Base-by-base conservation (phyloP, 2,329 filamentous ascomycete species). In the Aspergillus flavus region DNA sequence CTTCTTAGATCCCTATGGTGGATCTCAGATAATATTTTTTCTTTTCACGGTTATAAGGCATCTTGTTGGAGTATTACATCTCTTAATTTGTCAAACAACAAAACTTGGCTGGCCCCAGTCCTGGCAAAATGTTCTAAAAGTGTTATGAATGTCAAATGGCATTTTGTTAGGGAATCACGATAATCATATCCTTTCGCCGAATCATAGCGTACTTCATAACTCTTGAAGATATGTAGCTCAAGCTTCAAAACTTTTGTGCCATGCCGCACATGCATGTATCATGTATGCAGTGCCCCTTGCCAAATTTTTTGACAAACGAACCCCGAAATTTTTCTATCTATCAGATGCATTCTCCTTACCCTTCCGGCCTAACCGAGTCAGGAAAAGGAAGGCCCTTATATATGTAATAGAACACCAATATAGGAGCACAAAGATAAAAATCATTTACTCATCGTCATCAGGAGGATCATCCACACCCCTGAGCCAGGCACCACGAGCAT, bases 401-500 rank as follows among this genome's bases (percentile, higher is more conserved):
- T 46, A 48, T 45, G n/a, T 34, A 23, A 26, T 26, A 41, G 52
- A 56, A 46, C 12, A 32, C 26, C 36, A 58, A 53, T 39, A 50
- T 52, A 45, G 19, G 6, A 34, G 45, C 48, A 48, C 34, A n/a
- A 52, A 54, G 34, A 32, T 48, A 52, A 43, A 50, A 26, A 65
- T 46, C 52, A 56, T 63, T 71, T 71, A 78, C 48, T 87, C 84
- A 50, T 88, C 86, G 26, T 85, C 84, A 28, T 83, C 79, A 58
- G 86, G 84, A 59, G 84, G 85, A 72, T 89, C 86, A 70, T 87
- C 86, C 50, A 88, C 78, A 16, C 74, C 72, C 62, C 82, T 81
- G 59, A 88, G 72, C 87, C 87, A 90, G 61, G 81, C 84, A n/a
- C 79, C 83, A 58, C 86, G 76, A 65, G 87, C 88, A 77, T 83